phyloP scores from a whole-genome alignment of 106 monocot species.

The Gastrodia elata region DNA sequence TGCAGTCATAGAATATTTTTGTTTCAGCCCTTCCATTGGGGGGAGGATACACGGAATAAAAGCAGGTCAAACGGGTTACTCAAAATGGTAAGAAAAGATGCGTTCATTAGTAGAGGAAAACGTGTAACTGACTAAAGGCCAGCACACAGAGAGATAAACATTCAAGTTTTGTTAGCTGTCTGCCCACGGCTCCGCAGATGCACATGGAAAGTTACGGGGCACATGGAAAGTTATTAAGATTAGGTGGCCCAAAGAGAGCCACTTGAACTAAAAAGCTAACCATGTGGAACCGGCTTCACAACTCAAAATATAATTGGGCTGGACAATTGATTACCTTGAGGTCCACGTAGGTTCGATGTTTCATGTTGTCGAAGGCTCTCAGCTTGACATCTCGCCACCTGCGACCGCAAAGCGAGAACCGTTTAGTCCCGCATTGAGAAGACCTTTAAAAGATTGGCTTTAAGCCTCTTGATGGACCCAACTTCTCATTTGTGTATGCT shows the following conservation, averaged over 20 bases:
- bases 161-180: not conserved
- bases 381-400: conserved; percentile 99
- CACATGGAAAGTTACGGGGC: conserved; percentile 3
- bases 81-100: not conserved
- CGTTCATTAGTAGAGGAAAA: not conserved
- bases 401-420: not conserved
- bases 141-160: not conserved
- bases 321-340: conserved; percentile 78
- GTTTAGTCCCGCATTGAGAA: not conserved
- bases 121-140: not conserved
- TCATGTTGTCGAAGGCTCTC: conserved; percentile 73
- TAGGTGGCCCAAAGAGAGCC: too few species aligned
- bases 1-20: too few species aligned
- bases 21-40: not conserved
- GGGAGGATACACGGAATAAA: not conserved
- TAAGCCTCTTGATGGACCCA: too few species aligned
- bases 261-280: too few species aligned
- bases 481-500: not conserved
- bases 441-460: not conserved
- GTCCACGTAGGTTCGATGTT: conserved; percentile 95
- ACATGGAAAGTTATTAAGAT: not conserved
- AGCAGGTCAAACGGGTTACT: not conserved
- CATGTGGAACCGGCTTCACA: too few species aligned
- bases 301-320: too few species aligned
- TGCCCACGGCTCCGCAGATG: conserved; percentile 4